A percentile compares a stretch with the other conserved stretches of the same genome.
These are phyloP conservation scores for Diatrype stigma DNA, from an alignment of 2,329 filamentous ascomycete species.

Conservation along the genomic window DNA sequence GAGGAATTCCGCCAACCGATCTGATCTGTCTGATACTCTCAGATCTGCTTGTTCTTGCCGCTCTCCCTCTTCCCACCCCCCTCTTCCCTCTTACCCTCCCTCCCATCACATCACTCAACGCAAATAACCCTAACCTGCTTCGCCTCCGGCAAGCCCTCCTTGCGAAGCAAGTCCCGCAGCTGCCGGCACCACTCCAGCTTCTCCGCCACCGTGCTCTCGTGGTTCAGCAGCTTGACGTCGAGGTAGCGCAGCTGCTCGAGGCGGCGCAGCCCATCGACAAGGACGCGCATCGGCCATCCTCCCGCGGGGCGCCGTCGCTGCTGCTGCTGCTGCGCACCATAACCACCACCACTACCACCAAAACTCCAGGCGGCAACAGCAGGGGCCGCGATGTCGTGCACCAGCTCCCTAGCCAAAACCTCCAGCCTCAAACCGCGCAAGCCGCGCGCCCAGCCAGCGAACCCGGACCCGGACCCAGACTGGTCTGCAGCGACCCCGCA, in stretches of 20 bases:
- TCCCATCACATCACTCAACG: no score
- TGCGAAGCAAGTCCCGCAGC: slow-evolving; percentile 25
- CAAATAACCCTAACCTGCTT: slow-evolving; percentile 20
- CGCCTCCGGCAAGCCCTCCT: slow-evolving; percentile 8
- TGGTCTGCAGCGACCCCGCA: no score
- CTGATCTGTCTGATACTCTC: no score
- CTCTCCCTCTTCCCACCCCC: no score
- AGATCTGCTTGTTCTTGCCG: no score
- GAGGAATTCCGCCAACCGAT: no score
- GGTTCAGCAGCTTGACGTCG: slow-evolving; percentile 37
- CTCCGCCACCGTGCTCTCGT: slow-evolving; percentile 25
- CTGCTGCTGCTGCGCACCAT: slow-evolving; percentile 11
- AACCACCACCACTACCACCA: no score
- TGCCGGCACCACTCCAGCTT: slow-evolving; percentile 33
- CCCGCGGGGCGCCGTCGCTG: slow-evolving; percentile 10
- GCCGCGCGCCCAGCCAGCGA: no score
- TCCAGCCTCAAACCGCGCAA: slow-evolving; percentile 37
- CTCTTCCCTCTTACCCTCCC: no score
- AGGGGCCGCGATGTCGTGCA: slow-evolving; percentile 4
- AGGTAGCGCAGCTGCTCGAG: slow-evolving; percentile 30
- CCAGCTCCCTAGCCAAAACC: slow-evolving; percentile 26
- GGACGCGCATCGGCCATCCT: slow-evolving; percentile 18
- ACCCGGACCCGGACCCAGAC: no score
- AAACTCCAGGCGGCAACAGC: no score
- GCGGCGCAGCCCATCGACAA: slow-evolving; percentile 29